Evolutionary conservation across 2,329 filamentous ascomycete species (phyloP).

Genomic region (Cytospora chrysosperma): DNA sequence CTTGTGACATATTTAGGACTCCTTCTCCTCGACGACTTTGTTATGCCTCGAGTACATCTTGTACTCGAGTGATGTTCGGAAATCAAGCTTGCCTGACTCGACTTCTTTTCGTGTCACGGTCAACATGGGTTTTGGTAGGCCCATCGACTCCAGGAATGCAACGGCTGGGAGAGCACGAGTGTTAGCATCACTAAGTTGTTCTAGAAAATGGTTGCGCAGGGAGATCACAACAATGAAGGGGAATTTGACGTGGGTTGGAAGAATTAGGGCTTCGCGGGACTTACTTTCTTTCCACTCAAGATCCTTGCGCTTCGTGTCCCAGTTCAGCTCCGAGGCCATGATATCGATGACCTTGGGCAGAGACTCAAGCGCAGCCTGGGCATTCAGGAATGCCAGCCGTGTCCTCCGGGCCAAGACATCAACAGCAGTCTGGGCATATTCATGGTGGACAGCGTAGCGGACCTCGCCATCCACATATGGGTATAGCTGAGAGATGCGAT

Average conservation of each 20-base stretch:
- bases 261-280: constrained; percentile 33
- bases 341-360: constrained; percentile 84
- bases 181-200: constrained; percentile 4
- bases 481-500: constrained; percentile 77
- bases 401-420: constrained; percentile 86
- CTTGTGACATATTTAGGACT: not conserved
- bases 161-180: constrained; percentile 44
- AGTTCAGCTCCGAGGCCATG: constrained; percentile 81
- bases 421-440: constrained; percentile 88
- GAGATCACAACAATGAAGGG: not conserved
- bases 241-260: constrained; percentile 1
- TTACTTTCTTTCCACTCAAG: constrained; percentile 75
- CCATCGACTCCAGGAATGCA: constrained; percentile 63
- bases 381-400: constrained; percentile 84
- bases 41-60: constrained; percentile 63
- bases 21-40: constrained; percentile 44
- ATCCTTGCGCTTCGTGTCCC: constrained; percentile 71
- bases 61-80: constrained; percentile 57
- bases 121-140: constrained; percentile 60
- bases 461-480: constrained; percentile 92
- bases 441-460: constrained; percentile 81
- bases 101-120: constrained; percentile 58
- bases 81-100: constrained; percentile 59
- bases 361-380: constrained; percentile 83
- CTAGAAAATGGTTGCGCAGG: not conserved